These are phyloP conservation scores for Rosellinia necatrix DNA, from an alignment of 2,329 filamentous ascomycete genomes.

Conservation along the genomic window DNA sequence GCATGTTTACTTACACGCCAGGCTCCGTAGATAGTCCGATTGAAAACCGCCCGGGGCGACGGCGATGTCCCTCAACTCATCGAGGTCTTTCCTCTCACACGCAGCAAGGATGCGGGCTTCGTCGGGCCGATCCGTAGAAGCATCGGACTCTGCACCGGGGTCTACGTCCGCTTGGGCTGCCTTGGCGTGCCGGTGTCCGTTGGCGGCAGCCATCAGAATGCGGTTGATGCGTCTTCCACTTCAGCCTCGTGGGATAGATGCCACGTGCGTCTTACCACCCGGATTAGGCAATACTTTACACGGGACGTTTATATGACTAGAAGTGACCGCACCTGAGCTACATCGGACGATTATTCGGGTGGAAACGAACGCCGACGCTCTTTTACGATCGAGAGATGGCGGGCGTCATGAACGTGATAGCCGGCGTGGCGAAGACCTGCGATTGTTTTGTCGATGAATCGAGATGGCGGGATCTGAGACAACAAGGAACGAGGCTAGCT, in stretches of 20 bases:
- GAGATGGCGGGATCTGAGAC: not conserved
- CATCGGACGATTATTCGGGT: slow-evolving; percentile 11
- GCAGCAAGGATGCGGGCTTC: slow-evolving; percentile 61
- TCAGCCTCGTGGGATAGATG: slow-evolving; percentile 1
- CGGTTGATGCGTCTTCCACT: not conserved
- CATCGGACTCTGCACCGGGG: slow-evolving; percentile 18
- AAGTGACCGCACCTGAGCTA: not conserved
- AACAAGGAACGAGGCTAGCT: not conserved
- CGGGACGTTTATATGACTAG: not conserved
- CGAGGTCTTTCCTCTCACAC: slow-evolving; percentile 62
- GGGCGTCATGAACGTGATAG: slow-evolving; percentile 2
- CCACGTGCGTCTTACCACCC: not conserved
- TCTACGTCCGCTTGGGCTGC: slow-evolving; percentile 23
- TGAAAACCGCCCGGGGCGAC: slow-evolving; percentile 69
- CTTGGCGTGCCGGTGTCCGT: slow-evolving; percentile 22
- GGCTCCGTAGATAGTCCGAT: slow-evolving; percentile 68
- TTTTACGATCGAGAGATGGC: not conserved
- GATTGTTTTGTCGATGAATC: not conserved
- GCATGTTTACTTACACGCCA: slow-evolving; percentile 80
- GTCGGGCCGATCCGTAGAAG: slow-evolving; percentile 12
- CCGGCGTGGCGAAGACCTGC: not conserved
- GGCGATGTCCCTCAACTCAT: slow-evolving; percentile 61
- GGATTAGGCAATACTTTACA: not conserved
- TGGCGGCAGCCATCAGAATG: slow-evolving; percentile 28
- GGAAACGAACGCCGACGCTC: not conserved